Evolutionary conservation across 148 eudicot species (phyloP), one percentile per base, ranked within the genome.

Genomic region (Camellia granthamiana): DNA sequence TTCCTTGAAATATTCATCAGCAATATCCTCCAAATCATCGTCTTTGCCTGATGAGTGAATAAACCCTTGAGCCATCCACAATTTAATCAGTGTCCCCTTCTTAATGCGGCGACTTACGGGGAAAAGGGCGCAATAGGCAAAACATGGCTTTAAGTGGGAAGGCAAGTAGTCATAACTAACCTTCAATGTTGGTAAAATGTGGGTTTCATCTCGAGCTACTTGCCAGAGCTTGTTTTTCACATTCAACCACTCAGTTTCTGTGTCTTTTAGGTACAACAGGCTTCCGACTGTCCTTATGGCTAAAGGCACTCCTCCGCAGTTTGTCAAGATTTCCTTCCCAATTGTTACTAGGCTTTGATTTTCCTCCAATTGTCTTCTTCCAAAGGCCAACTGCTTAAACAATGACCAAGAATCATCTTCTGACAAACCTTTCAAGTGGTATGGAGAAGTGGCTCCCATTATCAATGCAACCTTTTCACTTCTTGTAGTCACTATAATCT

Each of bases 71-170:
- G 89, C 88, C 55, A 83, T 69, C 92, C 90, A 89, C 2, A 87
- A 69, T 14, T 73, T 6, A 7, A 87, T 81, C 15, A 87, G 43
- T 5, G 51, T 21, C 43, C 59, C 75, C 58, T 69, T 84, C 0
- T 71, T 2, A 12, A 87, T 74, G 7, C 0, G 0, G n/a, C 4
- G 49, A 69, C 82, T 86, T 70, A 87, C 85, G 5, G 86, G 86
- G 47, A 84, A 89, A 15, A 89, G 55, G 15, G 92, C 81, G 41
- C 92, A 87, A 42, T 76, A 85, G 12, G 87, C 83, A 76, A 89
- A 89, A 44, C 92, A 89, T n/a, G 76, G 78, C 77, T 87, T 87
- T 43, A 89, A 70, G 8, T 65, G n/a, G 1, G 79, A 47, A 2
- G 80, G 75, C 44, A 89, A 81, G 16, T 83, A 75, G 76, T 84